phyloP scores from a whole-genome alignment of 306 rosid genomes.

The Quercus rubra region DNA sequence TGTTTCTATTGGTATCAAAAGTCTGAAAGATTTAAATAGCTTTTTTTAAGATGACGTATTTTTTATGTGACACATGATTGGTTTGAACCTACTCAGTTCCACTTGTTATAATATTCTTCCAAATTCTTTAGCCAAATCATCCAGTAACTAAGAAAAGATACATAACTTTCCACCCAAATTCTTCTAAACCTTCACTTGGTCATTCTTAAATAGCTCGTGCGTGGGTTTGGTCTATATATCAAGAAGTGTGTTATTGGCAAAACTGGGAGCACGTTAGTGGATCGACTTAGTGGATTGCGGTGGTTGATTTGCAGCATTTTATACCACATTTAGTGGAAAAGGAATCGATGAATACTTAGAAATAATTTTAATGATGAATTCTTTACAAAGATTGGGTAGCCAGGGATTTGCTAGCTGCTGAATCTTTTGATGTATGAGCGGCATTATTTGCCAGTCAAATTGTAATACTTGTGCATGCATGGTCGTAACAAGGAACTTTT shows the following conservation, averaged over 20 bases:
- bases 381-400: background rate
- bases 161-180: background rate
- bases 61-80: too few relatives aligned
- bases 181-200: background rate
- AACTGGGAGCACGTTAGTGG: background rate
- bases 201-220: background rate
- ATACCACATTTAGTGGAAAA: background rate
- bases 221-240: background rate
- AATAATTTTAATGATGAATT: background rate
- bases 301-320: background rate
- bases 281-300: too few relatives aligned
- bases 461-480: too few relatives aligned
- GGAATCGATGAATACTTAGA: background rate
- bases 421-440: too few relatives aligned
- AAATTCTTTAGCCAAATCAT: background rate
- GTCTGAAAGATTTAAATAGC: too few relatives aligned
- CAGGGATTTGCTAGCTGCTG: too few relatives aligned
- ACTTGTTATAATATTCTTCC: background rate
- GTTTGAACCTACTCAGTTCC: too few relatives aligned
- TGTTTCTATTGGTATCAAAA: too few relatives aligned
- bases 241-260: background rate
- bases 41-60: too few relatives aligned
- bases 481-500: too few relatives aligned
- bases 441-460: too few relatives aligned
- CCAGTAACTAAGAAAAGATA: background rate